Conservation (phyloP, 148 eudicot genomes). For the Rhododendron vialii region DNA sequence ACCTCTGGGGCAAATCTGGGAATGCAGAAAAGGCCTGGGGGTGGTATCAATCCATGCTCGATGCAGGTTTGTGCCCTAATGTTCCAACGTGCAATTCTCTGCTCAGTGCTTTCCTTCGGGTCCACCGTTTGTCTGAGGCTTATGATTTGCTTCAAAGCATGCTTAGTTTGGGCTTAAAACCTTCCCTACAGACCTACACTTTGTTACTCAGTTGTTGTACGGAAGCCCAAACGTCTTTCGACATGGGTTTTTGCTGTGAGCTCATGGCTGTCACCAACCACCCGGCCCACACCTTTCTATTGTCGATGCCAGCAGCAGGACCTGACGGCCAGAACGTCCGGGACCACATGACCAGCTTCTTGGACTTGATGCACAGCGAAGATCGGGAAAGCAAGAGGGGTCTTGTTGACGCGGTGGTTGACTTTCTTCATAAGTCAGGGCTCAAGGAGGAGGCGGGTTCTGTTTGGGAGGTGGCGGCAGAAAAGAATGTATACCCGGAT, state of each 20-base stretch:
- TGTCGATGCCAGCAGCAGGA: constrained; percentile 75
- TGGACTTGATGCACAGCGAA: constrained; percentile 88
- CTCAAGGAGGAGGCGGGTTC: constrained; percentile 97
- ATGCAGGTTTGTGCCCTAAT: constrained; percentile 78
- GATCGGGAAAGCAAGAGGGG: constrained; percentile 98
- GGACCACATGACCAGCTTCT: constrained; percentile 68
- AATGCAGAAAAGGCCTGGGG: constrained; percentile 77
- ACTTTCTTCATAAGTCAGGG: constrained; percentile 89
- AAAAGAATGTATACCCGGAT: constrained; percentile 89
- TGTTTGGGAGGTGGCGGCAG: constrained; percentile 95
- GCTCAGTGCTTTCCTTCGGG: constrained; percentile 88
- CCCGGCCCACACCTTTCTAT: constrained; percentile 77
- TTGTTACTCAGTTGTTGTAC: constrained; percentile 90
- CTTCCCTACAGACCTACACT: constrained; percentile 90
- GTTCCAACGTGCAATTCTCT: constrained; percentile 93
- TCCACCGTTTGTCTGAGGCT: constrained; percentile 68
- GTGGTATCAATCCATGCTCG: constrained; percentile 92
- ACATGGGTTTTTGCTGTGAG: constrained; percentile 77
- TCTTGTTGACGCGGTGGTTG: constrained; percentile 80
- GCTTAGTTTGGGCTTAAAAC: constrained; percentile 69
- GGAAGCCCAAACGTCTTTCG: constrained; percentile 72
- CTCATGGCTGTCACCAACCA: constrained; percentile 89
- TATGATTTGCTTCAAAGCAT: constrained; percentile 67
- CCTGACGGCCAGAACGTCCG: constrained; percentile 88
- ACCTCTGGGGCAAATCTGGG: constrained; percentile 94